A percentile compares a stretch with the other conserved stretches of the same genome.
Evolutionary conservation across 345 rosid genomes (phyloP).

Genomic region (Populus simonii): DNA sequence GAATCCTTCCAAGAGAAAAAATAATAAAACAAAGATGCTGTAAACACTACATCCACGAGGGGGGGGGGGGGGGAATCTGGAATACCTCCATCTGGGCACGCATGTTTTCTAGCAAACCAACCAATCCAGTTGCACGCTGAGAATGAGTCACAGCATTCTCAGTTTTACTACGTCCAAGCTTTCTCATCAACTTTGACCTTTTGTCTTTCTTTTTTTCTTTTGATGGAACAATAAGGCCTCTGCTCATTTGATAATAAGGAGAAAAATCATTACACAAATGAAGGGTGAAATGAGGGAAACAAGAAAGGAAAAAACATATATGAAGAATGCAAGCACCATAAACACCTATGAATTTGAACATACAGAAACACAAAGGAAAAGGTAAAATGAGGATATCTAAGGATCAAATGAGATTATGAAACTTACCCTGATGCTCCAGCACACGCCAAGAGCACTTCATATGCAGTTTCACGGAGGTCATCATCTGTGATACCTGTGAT

Average conservation of each 20-base stretch:
- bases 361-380: not conserved
- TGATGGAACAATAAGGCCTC: constrained; percentile 90
- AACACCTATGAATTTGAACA: not conserved
- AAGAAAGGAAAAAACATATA: not conserved
- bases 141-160: constrained; percentile 57
- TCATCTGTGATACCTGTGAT: constrained; percentile 80
- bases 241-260: constrained; percentile 21
- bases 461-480: constrained; percentile 93
- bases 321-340: not conserved
- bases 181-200: constrained; percentile 78
- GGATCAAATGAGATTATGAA: constrained; percentile 7
- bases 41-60: no score
- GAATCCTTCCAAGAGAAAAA: not conserved
- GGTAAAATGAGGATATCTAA: no score
- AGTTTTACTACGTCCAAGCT: constrained; percentile 86
- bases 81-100: constrained; percentile 95
- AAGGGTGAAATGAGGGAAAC: constrained; percentile 2
- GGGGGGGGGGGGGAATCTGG: not conserved
- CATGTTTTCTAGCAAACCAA: constrained; percentile 78
- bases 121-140: constrained; percentile 67
- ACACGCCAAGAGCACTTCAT: constrained; percentile 87
- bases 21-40: not conserved
- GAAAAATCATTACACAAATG: constrained; percentile 12
- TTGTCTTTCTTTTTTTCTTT: constrained; percentile 86
- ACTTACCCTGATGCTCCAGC: constrained; percentile 97